These are phyloP conservation scores for Pichia sp. DNA, from an alignment of 1,139 yeast species.

Conservation along the genomic window DNA sequence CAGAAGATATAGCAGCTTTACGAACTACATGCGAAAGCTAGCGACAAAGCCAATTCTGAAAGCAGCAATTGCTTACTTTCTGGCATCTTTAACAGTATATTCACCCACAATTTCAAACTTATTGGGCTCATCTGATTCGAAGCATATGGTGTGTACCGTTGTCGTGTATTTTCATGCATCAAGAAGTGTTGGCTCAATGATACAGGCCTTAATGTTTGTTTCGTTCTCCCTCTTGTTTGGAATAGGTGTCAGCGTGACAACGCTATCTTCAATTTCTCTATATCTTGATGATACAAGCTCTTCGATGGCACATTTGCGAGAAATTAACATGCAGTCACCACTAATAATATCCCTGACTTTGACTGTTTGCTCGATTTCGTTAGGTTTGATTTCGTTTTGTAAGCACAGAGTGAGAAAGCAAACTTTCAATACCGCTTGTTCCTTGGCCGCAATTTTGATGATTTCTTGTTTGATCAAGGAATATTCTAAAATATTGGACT, in stretches of 20 bases:
- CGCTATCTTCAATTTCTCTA: conserved; percentile 50
- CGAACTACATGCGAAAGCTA: conserved; percentile 10
- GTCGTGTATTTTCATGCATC: conserved; percentile 85
- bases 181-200: conserved; percentile 75
- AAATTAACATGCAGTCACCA: conserved; percentile 7
- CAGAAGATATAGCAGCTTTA: neutral
- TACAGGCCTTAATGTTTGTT: conserved; percentile 65
- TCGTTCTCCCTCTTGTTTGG: conserved; percentile 52
- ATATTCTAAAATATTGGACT: conserved; percentile 43
- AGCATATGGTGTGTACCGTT: conserved; percentile 78
- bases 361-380: conserved; percentile 47
- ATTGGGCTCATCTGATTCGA: conserved; percentile 67
- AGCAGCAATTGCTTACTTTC: conserved; percentile 65
- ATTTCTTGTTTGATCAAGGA: conserved; percentile 75
- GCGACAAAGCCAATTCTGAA: conserved; percentile 41
- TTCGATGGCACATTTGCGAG: neutral
- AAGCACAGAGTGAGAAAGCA: conserved; percentile 65
- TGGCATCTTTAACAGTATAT: conserved; percentile 77
- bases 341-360: conserved; percentile 29
- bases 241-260: conserved; percentile 49
- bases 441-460: conserved; percentile 68
- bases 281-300: conserved; percentile 24
- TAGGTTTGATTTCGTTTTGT: conserved; percentile 65
- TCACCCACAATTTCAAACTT: conserved; percentile 50
- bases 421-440: conserved; percentile 77